Evolutionary conservation across 208 protist genomes (phyloP), one percentile per base, ranked within the genome.

Genomic region (Trypanosomatidae sp.): DNA sequence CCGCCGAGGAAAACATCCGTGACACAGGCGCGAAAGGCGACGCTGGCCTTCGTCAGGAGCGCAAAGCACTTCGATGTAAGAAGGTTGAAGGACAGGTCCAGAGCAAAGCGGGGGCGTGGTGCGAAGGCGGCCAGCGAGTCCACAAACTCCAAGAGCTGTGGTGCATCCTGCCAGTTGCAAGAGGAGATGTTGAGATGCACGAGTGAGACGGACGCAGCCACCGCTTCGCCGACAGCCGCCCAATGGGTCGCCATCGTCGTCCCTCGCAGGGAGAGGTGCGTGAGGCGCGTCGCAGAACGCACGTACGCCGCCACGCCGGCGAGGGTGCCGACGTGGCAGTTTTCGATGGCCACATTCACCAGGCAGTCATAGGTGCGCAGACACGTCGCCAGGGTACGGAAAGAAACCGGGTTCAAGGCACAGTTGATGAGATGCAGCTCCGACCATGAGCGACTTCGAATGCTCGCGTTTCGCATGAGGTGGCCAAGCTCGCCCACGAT

Each of bases 401-500:
- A 77, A 49, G 72, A 65, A 25, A 56, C 65, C 44, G 56, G 68
- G 15, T 65, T 66, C 64, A 79, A 47, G 30, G 69, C 67, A 60
- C 56, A 75, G 62, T 72, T 66, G 19, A 43, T 73, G 28, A 85
- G 74, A 44, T 66, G 82, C n/a, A 70, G 70, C 43, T 76, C 60
- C 67, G 36, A 58, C 69, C 66, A 72, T 25, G 66, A 55, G 49
- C 55, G 52, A 50, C 73, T 47, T n/a, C 30, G 28, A 52, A 12
- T 36, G 19, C 33, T 49, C 50, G 66, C 49, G 25, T n/a, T 36
- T 33, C 62, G 76, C 39, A 82, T 22, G 19, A 74, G 44, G 39
- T 73, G 73, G 43, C 76, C 67, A 41, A 93, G 62, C 76, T 88
- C 86, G 2, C 72, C 64, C 49, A 88, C 69, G 43, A 93, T 80